Base-by-base conservation (phyloP, 805 yeast species). In the Candida tibetensis region DNA sequence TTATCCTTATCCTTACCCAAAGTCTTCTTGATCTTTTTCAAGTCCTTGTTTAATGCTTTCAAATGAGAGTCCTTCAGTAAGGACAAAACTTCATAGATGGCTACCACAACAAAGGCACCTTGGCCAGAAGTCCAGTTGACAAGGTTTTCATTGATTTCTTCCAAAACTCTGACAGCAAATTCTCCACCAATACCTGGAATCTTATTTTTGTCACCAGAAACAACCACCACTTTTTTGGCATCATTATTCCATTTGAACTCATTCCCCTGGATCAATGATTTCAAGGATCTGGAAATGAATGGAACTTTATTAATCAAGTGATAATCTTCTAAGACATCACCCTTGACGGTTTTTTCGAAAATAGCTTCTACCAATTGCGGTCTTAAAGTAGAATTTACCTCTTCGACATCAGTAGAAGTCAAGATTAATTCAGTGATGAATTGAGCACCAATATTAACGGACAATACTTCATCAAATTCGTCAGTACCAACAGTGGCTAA, bases 381-480 rank as follows among this genome's bases (percentile, higher is more conserved):
- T 56, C 75, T 71, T 32, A 63, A 57, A 8, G 58, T 51, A n/a
- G 47, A 51, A 63, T 53, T 66, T 50, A 57, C 57, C 56, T 57
- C 71, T 33, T 64, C 69, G 28, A 53, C 64, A 13, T 66, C 73
- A 5, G 71, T 72, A 32, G 75, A 76, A 48, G 75, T 79, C 44
- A 85, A 71, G 39, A 88, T 63, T 18, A 86, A 69, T 65, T 91
- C 98, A 30, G 82, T 72, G 37, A 85, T 69, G 48, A 86, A 82
- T 64, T 91, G 98, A 28, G 93, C 75, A 21, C 95, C 95, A 42
- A 90, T 62, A 53, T 83, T 85, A 44, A 81, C 83, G n/a, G 66
- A 61, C 40, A 88, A 65, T 2, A 85, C 45, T 34, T 58, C 62
- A 17, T 68, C 75, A 19, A 64, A 56, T 28, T 53, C 58, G 8